A percentile compares a stretch with the other conserved stretches of the same genome.
Conservation (phyloP, 139 green algal genomes). For the Tetraselmis chui region DNA sequence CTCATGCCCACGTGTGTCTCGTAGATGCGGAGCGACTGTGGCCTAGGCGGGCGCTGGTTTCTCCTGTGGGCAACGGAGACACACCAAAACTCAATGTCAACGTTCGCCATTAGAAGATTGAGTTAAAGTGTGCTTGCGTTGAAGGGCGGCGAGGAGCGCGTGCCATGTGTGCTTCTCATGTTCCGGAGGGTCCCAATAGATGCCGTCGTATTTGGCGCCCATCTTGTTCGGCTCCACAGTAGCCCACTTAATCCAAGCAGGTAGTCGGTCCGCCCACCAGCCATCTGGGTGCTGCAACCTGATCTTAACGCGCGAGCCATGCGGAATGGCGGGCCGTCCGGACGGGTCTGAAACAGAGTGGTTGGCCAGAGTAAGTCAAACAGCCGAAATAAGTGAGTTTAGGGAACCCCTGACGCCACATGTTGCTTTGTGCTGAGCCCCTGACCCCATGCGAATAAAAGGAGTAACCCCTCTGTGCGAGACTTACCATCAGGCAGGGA, state of each 20-base stretch:
- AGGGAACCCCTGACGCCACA: too few relatives aligned
- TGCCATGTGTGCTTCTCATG: slow-evolving; percentile 49
- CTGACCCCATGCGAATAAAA: too few relatives aligned
- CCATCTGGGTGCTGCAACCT: slow-evolving; percentile 53
- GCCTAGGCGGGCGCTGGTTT: slow-evolving; percentile 45
- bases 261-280: slow-evolving; percentile 75
- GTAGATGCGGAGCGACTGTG: slow-evolving; percentile 76
- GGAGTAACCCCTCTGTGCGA: too few relatives aligned
- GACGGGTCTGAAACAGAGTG: slow-evolving; percentile 19
- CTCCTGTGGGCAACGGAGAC: slow-evolving; percentile 25
- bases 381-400: too few relatives aligned
- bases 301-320: slow-evolving; percentile 76
- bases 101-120: too few relatives aligned
- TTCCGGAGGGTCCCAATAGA: slow-evolving; percentile 83
- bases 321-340: slow-evolving; percentile 56
- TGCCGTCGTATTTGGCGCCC: slow-evolving; percentile 83
- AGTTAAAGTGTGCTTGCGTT: too few relatives aligned
- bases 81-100: too few relatives aligned
- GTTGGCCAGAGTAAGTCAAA: too few relatives aligned
- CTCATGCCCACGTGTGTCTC: slow-evolving; percentile 96
- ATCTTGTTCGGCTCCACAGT: slow-evolving; percentile 59
- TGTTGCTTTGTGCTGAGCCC: too few relatives aligned
- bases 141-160: too few relatives aligned
- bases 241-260: slow-evolving; percentile 80
- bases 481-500: slow-evolving; percentile 53